Conservation (phyloP, 1,284 basidiomycete genomes). For the Stygiomarasmius scandens region DNA sequence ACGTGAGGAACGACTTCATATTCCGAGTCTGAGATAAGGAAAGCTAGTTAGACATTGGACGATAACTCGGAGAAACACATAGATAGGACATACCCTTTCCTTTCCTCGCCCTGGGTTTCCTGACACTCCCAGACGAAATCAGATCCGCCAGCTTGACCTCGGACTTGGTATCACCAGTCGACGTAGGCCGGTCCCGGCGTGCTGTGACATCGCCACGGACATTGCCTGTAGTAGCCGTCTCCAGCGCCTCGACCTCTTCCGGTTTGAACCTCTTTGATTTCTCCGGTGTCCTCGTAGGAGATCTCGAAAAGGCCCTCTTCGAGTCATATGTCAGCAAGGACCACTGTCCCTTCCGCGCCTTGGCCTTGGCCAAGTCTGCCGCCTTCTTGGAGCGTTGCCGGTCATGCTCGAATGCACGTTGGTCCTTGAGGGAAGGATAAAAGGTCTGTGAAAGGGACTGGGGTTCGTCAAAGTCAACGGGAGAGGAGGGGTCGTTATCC, state of each 20-base stretch:
- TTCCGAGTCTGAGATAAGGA: conserved; percentile 37
- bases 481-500: neutral
- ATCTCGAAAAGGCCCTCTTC: conserved; percentile 4
- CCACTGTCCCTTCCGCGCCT: conserved; percentile 35
- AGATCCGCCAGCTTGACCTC: conserved; percentile 51
- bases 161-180: conserved; percentile 16
- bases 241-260: neutral
- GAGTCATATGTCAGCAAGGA: neutral
- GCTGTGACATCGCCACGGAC: neutral
- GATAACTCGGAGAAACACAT: neutral
- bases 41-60: conserved; percentile 9
- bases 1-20: conserved; percentile 57
- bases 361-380: conserved; percentile 36
- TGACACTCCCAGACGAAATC: conserved; percentile 29
- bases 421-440: conserved; percentile 36
- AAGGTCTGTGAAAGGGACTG: conserved; percentile 19
- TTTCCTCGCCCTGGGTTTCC: conserved; percentile 43
- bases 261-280: conserved; percentile 17
- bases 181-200: neutral
- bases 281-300: conserved; percentile 17
- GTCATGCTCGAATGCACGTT: conserved; percentile 49
- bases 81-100: conserved; percentile 31
- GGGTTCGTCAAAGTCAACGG: neutral
- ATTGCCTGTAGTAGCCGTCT: neutral
- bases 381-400: conserved; percentile 49